Conservation (phyloP, 2,329 filamentous ascomycete genomes). For the Teratosphaeria zuluensis region DNA sequence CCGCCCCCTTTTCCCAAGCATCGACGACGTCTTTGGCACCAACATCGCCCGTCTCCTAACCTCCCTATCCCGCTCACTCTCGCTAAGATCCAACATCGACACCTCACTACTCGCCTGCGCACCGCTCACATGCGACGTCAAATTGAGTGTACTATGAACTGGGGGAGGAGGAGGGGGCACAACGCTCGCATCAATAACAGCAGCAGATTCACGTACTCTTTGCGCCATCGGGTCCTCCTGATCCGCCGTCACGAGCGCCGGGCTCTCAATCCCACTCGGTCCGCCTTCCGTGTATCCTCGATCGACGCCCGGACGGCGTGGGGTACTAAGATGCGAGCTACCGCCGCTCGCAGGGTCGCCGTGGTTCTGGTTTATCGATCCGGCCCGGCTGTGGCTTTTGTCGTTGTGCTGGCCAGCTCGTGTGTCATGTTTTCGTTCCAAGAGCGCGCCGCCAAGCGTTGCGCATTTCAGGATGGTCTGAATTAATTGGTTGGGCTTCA, state of each 20-base stretch:
- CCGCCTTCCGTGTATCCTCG: slow-evolving; percentile 63
- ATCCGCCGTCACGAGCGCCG: slow-evolving; percentile 50
- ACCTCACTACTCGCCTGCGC: not conserved
- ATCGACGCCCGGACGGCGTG: slow-evolving; percentile 43
- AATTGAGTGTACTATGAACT: not conserved
- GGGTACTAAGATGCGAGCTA: slow-evolving; percentile 9
- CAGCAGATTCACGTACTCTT: slow-evolving; percentile 35
- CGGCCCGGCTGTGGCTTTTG: not conserved
- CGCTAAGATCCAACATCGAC: not conserved
- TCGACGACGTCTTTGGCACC: not conserved
- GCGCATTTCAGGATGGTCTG: slow-evolving; percentile 96
- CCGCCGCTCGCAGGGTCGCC: not conserved
- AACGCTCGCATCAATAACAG: not conserved
- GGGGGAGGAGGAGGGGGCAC: not conserved
- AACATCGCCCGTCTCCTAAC: not conserved
- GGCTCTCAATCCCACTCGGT: slow-evolving; percentile 52
- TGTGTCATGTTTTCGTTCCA: slow-evolving; percentile 58
- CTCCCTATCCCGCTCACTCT: not conserved
- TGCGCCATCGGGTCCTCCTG: slow-evolving; percentile 48
- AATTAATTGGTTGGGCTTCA: slow-evolving; percentile 95
- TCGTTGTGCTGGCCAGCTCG: slow-evolving; percentile 14
- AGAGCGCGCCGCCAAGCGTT: slow-evolving; percentile 72
- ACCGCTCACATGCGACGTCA: not conserved
- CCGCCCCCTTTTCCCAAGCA: not conserved
- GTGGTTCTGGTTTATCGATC: not conserved